Evolutionary conservation across 1,284 basidiomycete species (phyloP).

Genomic region (Cryptococcus jaspeensis): DNA sequence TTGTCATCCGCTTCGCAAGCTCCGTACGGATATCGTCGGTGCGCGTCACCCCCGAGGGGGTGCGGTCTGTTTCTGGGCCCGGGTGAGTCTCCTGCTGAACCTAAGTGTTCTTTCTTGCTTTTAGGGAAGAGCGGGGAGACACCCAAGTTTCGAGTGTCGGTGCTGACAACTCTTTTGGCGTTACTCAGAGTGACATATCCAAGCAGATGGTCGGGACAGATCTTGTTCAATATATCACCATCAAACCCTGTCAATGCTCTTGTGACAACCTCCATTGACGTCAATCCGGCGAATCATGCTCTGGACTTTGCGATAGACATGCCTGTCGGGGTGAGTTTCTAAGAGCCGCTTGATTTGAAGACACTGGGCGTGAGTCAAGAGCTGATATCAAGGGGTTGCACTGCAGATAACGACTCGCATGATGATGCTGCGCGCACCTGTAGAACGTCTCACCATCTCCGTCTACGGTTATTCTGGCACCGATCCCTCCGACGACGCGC

Average conservation of each 20-base stretch:
- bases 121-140: too few species aligned
- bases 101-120: too few species aligned
- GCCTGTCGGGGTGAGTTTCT: conserved; percentile 25
- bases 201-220: conserved; percentile 12
- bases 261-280: conserved; percentile 8
- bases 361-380: background rate
- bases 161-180: background rate
- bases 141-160: background rate
- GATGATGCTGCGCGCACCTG: conserved; percentile 23
- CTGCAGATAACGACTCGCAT: conserved; percentile 24
- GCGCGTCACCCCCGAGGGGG: conserved; percentile 27
- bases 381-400: background rate
- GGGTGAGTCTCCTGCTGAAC: conserved; percentile 17
- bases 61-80: conserved; percentile 8
- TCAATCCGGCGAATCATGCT: conserved; percentile 9
- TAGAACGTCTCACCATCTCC: conserved; percentile 18
- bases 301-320: conserved; percentile 26
- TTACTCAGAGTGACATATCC: conserved; percentile 17
- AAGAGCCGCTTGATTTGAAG: background rate
- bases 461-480: conserved; percentile 21
- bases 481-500: background rate
- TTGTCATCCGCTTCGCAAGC: conserved; percentile 19
- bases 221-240: conserved; percentile 24
- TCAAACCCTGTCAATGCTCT: conserved; percentile 28
- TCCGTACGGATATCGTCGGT: conserved; percentile 19